phyloP scores from a whole-genome alignment of 2,329 filamentous ascomycete genomes.

The Dothistroma pini region DNA sequence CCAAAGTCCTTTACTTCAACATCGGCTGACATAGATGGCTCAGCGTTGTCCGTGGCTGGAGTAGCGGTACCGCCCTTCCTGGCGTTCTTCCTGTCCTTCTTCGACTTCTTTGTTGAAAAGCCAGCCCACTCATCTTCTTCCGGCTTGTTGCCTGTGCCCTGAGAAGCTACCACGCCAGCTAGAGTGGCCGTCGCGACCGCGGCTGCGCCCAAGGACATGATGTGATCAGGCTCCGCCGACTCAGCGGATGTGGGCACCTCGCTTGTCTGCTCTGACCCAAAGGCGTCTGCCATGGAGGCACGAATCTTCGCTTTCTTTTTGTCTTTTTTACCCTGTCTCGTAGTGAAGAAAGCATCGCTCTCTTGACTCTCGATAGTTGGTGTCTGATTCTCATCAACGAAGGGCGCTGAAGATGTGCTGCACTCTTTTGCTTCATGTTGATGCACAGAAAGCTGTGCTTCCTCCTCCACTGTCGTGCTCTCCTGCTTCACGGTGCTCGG shows the following conservation, averaged over 20 bases:
- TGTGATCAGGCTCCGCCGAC: not conserved
- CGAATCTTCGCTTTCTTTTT: slow-evolving; percentile 32
- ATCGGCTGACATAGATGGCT: slow-evolving; percentile 3
- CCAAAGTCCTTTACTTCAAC: slow-evolving; percentile 5
- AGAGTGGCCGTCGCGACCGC: slow-evolving; percentile 12
- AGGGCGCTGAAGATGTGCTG: not conserved
- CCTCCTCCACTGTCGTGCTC: not conserved
- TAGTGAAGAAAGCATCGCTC: slow-evolving; percentile 3
- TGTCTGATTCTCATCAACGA: not conserved
- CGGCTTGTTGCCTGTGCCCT: not conserved
- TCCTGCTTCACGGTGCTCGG: not conserved
- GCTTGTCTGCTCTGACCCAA: slow-evolving; percentile 6
- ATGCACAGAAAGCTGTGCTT: not conserved
- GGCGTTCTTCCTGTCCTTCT: slow-evolving; percentile 44
- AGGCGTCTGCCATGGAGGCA: slow-evolving; percentile 2
- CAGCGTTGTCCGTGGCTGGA: not conserved
- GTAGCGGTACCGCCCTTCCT: slow-evolving; percentile 22
- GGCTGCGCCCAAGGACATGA: slow-evolving; percentile 2
- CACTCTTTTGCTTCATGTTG: not conserved
- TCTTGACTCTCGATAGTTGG: slow-evolving; percentile 4
- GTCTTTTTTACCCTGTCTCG: slow-evolving; percentile 30
- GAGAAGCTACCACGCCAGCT: slow-evolving; percentile 7
- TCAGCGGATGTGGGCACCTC: not conserved
- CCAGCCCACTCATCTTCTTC: slow-evolving; percentile 22
- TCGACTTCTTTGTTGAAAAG: slow-evolving; percentile 33